These are phyloP conservation scores for Priceomyces carsonii DNA, from an alignment of 805 yeast genomes.

Conservation along the genomic window DNA sequence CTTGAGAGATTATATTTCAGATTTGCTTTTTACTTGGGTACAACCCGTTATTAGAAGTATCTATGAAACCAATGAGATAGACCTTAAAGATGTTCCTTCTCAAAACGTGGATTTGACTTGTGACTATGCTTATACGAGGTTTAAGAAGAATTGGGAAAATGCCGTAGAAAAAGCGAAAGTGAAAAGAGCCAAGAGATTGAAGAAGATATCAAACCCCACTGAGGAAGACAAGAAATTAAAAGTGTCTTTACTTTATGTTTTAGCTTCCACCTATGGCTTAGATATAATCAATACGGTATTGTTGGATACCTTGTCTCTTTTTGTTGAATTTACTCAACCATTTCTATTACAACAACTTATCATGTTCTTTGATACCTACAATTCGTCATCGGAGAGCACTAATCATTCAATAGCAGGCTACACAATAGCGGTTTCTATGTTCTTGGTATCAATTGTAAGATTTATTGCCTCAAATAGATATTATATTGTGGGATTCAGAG, in stretches of 20 bases:
- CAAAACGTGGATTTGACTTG: conserved; percentile 14
- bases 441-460: conserved; percentile 23
- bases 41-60: conserved; percentile 25
- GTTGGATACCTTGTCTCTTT: conserved; percentile 23
- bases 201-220: conserved; percentile 10
- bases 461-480: conserved; percentile 24
- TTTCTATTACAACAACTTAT: conserved; percentile 31
- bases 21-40: conserved; percentile 27
- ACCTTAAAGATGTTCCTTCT: conserved; percentile 64
- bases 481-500: conserved; percentile 12
- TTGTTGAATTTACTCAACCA: conserved; percentile 25
- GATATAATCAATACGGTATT: conserved; percentile 12
- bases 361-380: conserved; percentile 20
- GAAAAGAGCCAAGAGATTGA: conserved; percentile 7
- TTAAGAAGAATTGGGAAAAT: conserved; percentile 24
- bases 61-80: conserved; percentile 22
- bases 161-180: conserved; percentile 14
- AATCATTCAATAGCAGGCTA: conserved; percentile 26
- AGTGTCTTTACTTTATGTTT: conserved; percentile 22
- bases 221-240: conserved; percentile 11
- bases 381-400: conserved; percentile 7
- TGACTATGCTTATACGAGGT: conserved; percentile 17
- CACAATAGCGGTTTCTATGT: conserved; percentile 24
- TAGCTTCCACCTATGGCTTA: conserved; percentile 17
- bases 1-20: conserved; percentile 21